Base-by-base conservation (phyloP, 352 stramenopile genomes). In the Pythium phragmitis region DNA sequence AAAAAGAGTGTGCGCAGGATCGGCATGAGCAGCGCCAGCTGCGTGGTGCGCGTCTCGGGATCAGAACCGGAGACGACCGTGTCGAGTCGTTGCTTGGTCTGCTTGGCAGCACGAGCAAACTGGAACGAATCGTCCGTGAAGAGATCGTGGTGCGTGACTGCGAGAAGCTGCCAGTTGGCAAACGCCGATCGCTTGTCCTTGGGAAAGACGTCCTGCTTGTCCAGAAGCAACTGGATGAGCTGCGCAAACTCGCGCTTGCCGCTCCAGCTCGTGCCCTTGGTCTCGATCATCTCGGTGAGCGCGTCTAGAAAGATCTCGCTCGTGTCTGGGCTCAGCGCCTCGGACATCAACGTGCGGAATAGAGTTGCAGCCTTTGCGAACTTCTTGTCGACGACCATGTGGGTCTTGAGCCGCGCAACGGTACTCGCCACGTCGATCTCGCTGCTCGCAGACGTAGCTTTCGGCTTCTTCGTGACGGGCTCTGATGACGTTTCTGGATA, bases 41-140 rank as follows among this genome's bases (percentile, higher is more conserved):
- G 17, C 4, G 21, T 39, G n/a, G 46, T 33, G 7, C 34, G 21
- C 4, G 71, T 55, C 26, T 70, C 63, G 1, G 21, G 26, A 12
- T 52, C 46, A 0, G 36, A 43, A 1, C 42, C 34, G 9, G 48
- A 7, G 13, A 73, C 13, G n/a, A 79, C 51, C 0, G 62, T 51
- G 33, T 89, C 80, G 12, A 90, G 72, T 4, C 79, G 75, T n/a
- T 63, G 53, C 57, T 84, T 77, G 7, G 91, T 76, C 13, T 71
- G 65, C 56, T 92, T 92, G 6, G 76, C 73, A 14, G 82, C 80
- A 48, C 87, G 88, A 28, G 72, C 82, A 63, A 94, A 94, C 68
- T 88, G 65, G 50, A 89, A 94, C 56, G 85, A 88, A 63, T 94
- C 85, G 63, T 94, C 85, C 7, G 82, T 94, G 60, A 89, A 87